A percentile compares a stretch with the other conserved stretches of the same genome.
phyloP scores from a whole-genome alignment of 768 basidiomycete species.

The Melanogaster broomeanus region DNA sequence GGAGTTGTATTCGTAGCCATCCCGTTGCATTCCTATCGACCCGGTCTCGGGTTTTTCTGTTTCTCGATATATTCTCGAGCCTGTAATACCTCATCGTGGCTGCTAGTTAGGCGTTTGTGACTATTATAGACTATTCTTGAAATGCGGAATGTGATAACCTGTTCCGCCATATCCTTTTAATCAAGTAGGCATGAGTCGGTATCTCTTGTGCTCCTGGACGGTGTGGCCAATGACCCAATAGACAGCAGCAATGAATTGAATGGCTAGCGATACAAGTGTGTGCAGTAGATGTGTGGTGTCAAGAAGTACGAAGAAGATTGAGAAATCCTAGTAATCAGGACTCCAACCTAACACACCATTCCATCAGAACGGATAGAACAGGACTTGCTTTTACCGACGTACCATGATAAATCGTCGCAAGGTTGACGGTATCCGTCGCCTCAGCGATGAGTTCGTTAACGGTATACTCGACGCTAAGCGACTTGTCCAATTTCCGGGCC shows the following conservation, averaged over 20 bases:
- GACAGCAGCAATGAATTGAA: background rate
- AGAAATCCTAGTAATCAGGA: constrained; percentile 34
- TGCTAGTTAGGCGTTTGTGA: constrained; percentile 13
- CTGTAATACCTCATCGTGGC: constrained; percentile 34
- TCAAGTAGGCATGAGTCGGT: no score
- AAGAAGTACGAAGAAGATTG: background rate
- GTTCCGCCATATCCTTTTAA: constrained; percentile 3
- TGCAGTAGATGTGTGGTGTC: background rate
- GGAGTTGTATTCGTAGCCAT: constrained; percentile 14
- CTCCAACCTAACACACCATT: constrained; percentile 39
- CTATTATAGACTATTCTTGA: constrained; percentile 24
- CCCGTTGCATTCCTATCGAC: background rate
- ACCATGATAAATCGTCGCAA: constrained; percentile 82
- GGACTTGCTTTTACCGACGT: constrained; percentile 22
- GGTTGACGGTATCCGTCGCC: constrained; percentile 75
- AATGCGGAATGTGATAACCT: constrained; percentile 13
- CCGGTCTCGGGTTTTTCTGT: constrained; percentile 6
- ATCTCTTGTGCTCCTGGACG: no score
- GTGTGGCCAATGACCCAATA: no score
- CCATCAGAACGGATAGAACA: constrained; percentile 4
- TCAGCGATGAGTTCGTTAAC: constrained; percentile 92
- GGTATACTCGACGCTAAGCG: constrained; percentile 87
- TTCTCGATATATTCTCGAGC: constrained; percentile 26
- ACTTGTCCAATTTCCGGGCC: constrained; percentile 77
- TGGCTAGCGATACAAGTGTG: constrained; percentile 1